These are phyloP conservation scores for Glebionis coronaria DNA, from an alignment of 129 eudicot species.

Conservation along the genomic window DNA sequence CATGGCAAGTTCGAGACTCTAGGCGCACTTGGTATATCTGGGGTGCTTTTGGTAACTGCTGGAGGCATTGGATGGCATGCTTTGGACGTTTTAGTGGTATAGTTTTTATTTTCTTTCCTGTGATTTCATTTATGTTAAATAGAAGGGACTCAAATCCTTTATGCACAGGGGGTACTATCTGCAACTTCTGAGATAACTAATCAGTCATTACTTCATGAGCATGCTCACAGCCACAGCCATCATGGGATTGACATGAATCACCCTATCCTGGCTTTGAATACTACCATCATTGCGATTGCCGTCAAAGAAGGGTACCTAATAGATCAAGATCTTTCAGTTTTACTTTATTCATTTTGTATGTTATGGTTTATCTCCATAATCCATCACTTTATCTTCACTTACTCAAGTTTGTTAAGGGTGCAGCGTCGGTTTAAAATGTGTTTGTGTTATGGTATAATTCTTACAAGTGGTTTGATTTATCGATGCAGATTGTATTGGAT, in stretches of 20 bases:
- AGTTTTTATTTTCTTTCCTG: background rate
- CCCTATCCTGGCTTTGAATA: slow-evolving; percentile 74
- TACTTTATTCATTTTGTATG: background rate
- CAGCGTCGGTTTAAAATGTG: background rate
- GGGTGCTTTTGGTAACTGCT: slow-evolving; percentile 72
- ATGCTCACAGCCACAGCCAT: slow-evolving; percentile 52
- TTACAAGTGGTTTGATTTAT: slow-evolving; percentile 6
- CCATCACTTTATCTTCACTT: background rate
- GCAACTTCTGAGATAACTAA: slow-evolving; percentile 60
- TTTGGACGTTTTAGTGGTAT: slow-evolving; percentile 71
- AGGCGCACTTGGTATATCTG: slow-evolving; percentile 95
- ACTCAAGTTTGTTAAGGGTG: background rate
- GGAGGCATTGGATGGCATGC: slow-evolving; percentile 99
- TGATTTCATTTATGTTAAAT: background rate
- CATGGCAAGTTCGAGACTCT: slow-evolving; percentile 98
- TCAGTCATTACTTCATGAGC: slow-evolving; percentile 48
- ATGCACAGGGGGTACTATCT: slow-evolving; percentile 58
- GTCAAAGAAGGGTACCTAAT: slow-evolving; percentile 81
- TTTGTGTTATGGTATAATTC: slow-evolving; percentile 9
- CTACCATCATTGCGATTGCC: slow-evolving; percentile 63
- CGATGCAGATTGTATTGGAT: slow-evolving; percentile 71
- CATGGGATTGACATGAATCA: slow-evolving; percentile 81
- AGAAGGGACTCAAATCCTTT: slow-evolving; percentile 5
- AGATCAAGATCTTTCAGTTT: background rate
- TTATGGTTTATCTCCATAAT: background rate